Evolutionary conservation across 495 filamentous ascomycete genomes (phyloP).

Genomic region (Hypoxylon subgilvum): DNA sequence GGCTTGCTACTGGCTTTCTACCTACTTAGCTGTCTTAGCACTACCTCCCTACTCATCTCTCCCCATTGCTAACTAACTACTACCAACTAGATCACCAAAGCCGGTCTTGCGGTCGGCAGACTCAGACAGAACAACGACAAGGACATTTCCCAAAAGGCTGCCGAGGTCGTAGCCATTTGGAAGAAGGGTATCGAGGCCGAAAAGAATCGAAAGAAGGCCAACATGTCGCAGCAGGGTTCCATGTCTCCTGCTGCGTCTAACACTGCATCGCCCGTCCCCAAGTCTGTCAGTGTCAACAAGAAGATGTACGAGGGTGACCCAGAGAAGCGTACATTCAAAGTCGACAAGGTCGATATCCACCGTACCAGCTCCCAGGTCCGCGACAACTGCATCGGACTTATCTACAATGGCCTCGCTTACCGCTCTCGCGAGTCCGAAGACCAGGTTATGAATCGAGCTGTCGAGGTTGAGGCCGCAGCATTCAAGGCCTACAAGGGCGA

Average conservation of each 20-base stretch:
- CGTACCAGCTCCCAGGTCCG: conserved; percentile 74
- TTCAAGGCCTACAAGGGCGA: conserved; percentile 69
- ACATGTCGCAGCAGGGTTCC: conserved; percentile 45
- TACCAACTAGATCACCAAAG: conserved; percentile 71
- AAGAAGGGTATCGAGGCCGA: conserved; percentile 75
- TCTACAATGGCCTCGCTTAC: conserved; percentile 82
- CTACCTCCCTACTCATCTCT: too few species aligned
- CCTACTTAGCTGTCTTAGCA: too few species aligned
- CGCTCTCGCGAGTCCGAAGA: conserved; percentile 62
- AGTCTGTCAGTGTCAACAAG: conserved; percentile 47
- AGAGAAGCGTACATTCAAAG: conserved; percentile 77
- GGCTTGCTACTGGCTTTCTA: too few species aligned
- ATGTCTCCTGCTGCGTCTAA: conserved; percentile 44
- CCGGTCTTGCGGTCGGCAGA: conserved; percentile 87
- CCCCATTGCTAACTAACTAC: too few species aligned
- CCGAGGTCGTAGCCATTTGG: conserved; percentile 88
- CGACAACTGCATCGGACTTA: conserved; percentile 82
- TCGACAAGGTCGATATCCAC: conserved; percentile 74
- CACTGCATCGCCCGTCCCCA: conserved; percentile 50
- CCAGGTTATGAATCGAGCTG: conserved; percentile 68
- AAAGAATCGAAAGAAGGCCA: conserved; percentile 66
- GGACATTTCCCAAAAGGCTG: conserved; percentile 74
- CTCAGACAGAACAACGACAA: conserved; percentile 75
- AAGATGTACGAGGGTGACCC: conserved; percentile 72
- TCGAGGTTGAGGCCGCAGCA: conserved; percentile 75